Base-by-base conservation (phyloP, 257 asterid species). In the Asclepias syriaca region DNA sequence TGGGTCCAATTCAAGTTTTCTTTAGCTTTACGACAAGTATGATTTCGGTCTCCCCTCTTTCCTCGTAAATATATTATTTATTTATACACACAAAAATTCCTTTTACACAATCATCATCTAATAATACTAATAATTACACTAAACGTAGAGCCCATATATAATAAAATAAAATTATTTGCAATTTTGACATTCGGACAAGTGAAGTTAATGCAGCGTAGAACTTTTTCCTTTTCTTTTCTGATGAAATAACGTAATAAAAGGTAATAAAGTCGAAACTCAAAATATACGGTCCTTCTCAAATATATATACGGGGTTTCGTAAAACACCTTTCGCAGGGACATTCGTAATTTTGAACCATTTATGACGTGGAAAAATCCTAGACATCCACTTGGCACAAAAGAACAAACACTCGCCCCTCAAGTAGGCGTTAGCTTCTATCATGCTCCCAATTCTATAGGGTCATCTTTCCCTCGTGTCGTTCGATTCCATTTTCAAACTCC, bases 401-500 rank as follows among this genome's bases (percentile, higher is more conserved):
- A 12, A 27, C 6, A 11, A 37, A 12, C 29, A 18, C 29, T 37
- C 22, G 29, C 50, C 68, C 18, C 2, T 6, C 29, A 18, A 37
- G 11, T 64, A 64, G 68, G 50, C 68, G 8, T 16, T 64, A 18
- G 50, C 29, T 27, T 24, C 22, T 64, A 37, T 6, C 50, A 3
- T 64, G 50, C 49, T 49, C 50, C 68, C 19, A 1, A 15, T 16
- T 48, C 49, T 61, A 50, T 63, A 63, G 68, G 66, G 68, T 75
- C 73, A 57, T 75, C 51, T 49, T 51, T 69, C 71, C 63, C 70
- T 4, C 72, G 70, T 58, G 48, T 54, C 55, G 66, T 72, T 18
- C 39, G 16, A 54, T 24, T 55, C 70, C 72, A 58, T 81, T 84
- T 83, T 80, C 80, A 82, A 85, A 84, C 79, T 78, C 75, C 84